Base-by-base conservation (phyloP, 345 rosid genomes). In the Gossypium arboreum region DNA sequence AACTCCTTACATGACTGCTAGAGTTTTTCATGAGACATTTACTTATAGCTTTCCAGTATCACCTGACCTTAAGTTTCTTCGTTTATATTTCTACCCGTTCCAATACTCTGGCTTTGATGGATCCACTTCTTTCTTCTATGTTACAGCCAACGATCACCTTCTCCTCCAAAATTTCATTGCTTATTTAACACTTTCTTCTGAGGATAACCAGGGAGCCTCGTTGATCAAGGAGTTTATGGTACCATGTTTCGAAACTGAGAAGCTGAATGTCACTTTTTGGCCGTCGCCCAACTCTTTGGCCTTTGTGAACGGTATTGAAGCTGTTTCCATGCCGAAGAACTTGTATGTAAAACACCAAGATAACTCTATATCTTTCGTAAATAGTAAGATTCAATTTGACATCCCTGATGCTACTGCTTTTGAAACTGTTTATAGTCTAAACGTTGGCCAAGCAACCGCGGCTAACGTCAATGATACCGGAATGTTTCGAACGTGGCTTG, bases 141-240 rank as follows among this genome's bases (percentile, higher is more conserved):
- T 80, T 56, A 75, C n/a, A 1, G 68, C 79, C 10, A 63, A 45
- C 12, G 18, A 20, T 25, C 68, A 60, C 62, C 17, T 77, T 2
- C 79, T 83, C 7, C 61, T 83, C 12, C 68, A 68, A 52, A 83
- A 75, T 74, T 83, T 83, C 72, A 83, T 73, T 15, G 77, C 75
- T 1, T 15, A 17, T 16, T 54, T 63, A 34, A 57, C 45, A 13
- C 55, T 47, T 22, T 34, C 58, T 29, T 48, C 25, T 15, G 1
- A 2, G 9, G 5, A 1, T 22, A 2, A 22, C 0, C 7, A 7
- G 0, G 1, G 10, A 68, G 20, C 18, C 34, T 45, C 39, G 0
- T 52, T 78, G 0, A 51, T 71, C 27, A 54, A 71, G 34, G 74
- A 55, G 20, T 71, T 71, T 11, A 69, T 71, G 39, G 39, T 4